Evolutionary conservation across 2,329 filamentous ascomycete genomes (phyloP).

Genomic region (Fusarium nelsonii): DNA sequence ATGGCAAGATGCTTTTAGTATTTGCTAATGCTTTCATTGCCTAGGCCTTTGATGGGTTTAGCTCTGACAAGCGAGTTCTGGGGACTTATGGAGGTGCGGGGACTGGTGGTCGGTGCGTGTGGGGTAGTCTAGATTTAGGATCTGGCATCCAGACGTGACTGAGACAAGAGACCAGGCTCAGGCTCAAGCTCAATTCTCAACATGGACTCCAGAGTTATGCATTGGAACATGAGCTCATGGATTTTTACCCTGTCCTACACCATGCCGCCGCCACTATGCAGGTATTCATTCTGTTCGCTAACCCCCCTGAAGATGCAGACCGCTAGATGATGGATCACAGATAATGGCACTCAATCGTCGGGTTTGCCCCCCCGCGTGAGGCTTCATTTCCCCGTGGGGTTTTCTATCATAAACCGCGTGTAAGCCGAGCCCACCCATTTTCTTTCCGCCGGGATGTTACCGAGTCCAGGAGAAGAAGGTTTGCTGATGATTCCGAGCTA

Average conservation of each 20-base stretch:
- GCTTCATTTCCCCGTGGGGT: slow-evolving; percentile 42
- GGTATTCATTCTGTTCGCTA: slow-evolving; percentile 11
- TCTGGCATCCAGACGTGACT: slow-evolving; percentile 29
- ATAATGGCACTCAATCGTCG: slow-evolving; percentile 25
- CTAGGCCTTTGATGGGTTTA: slow-evolving; percentile 8
- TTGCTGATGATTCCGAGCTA: slow-evolving; percentile 17
- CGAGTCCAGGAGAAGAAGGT: slow-evolving; percentile 16
- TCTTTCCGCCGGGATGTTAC: slow-evolving; percentile 23
- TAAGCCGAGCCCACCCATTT: slow-evolving; percentile 41
- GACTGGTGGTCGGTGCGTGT: slow-evolving; percentile 43
- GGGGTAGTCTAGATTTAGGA: slow-evolving; percentile 45
- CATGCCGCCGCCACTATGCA: slow-evolving; percentile 12
- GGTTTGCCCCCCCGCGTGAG: slow-evolving; percentile 30
- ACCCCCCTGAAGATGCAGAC: slow-evolving; percentile 29
- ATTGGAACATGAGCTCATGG: slow-evolving; percentile 39
- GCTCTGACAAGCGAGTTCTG: slow-evolving; percentile 30
- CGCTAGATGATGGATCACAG: slow-evolving; percentile 19
- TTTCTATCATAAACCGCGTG: slow-evolving; percentile 13
- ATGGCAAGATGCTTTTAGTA: slow-evolving; percentile 9
- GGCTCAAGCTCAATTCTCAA: slow-evolving; percentile 12
- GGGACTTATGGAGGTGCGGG: slow-evolving; percentile 46
- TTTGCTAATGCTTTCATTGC: slow-evolving; percentile 15
- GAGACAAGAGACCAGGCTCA: slow-evolving; percentile 5
- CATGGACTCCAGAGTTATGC: slow-evolving; percentile 18
- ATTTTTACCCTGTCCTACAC: slow-evolving; percentile 1